Conservation (phyloP, 2,329 filamentous ascomycete species). For the Akanthomyces lecanii region DNA sequence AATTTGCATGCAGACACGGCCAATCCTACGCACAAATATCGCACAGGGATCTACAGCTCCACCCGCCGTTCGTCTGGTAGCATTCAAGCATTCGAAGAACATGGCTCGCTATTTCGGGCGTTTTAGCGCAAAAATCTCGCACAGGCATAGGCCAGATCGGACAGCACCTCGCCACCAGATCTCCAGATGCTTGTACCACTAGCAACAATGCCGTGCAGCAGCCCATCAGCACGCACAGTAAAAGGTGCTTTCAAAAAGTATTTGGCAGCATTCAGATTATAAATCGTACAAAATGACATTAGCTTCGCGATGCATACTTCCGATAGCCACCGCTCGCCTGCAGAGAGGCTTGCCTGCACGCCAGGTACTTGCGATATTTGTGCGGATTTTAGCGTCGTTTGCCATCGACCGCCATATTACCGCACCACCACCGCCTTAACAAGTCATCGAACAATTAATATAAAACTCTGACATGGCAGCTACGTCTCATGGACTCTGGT, state of each 20-base stretch:
- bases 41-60: not conserved
- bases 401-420: conserved; percentile 8
- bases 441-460: conserved; percentile 1
- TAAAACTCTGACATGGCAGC: conserved; percentile 11
- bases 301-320: no score
- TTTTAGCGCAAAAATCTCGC: not conserved
- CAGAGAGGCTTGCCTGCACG: not conserved
- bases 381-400: conserved; percentile 30
- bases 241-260: no score
- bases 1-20: not conserved
- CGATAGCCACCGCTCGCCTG: not conserved
- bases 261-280: not conserved
- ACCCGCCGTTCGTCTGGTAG: not conserved
- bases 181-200: not conserved
- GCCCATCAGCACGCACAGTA: not conserved
- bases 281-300: not conserved
- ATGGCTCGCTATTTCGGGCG: not conserved
- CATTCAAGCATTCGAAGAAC: not conserved
- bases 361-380: conserved; percentile 30
- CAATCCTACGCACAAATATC: conserved; percentile 13
- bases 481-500: not conserved
- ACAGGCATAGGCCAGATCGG: not conserved
- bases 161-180: not conserved
- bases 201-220: no score
- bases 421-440: not conserved